Percentiles rank a stretch among this genome's conserved stretches.
These are phyloP conservation scores for Rhynchospora breviuscula DNA, from an alignment of 176 grass and related monocot species.

Conservation along the genomic window DNA sequence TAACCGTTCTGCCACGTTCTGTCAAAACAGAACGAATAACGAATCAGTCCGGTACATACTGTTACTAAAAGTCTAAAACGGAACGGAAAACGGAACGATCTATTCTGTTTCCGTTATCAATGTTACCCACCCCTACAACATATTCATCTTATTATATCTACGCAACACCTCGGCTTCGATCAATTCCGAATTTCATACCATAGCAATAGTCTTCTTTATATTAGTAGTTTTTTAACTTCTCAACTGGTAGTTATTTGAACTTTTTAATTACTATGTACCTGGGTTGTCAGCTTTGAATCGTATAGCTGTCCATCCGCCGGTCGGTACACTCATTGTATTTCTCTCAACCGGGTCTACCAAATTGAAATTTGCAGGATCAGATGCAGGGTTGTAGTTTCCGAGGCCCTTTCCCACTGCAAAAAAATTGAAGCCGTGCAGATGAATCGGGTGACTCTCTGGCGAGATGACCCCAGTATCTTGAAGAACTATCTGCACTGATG, in stretches of 20 bases:
- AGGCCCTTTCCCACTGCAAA: slow-evolving; percentile 49
- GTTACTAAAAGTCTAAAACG: no score
- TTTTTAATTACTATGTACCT: slow-evolving; percentile 32
- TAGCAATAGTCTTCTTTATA: no score
- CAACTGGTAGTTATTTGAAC: background rate
- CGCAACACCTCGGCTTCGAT: no score
- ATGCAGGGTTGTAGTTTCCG: slow-evolving; percentile 48
- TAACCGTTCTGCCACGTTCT: no score
- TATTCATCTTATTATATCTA: no score
- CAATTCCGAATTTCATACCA: no score
- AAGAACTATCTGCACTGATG: slow-evolving; percentile 51
- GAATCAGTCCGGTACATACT: no score
- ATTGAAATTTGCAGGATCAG: slow-evolving; percentile 52
- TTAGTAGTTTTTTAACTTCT: no score
- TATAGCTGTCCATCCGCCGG: slow-evolving; percentile 61
- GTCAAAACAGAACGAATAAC: no score
- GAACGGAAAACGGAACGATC: no score
- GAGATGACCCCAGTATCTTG: slow-evolving; percentile 68
- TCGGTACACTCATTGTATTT: slow-evolving; percentile 56
- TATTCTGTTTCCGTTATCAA: no score
- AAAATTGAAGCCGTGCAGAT: slow-evolving; percentile 70
- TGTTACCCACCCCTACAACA: no score
- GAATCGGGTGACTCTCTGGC: slow-evolving; percentile 60
- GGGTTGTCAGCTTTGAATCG: slow-evolving; percentile 69
- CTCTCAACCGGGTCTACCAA: slow-evolving; percentile 63